Evolutionary conservation across 306 rosid species (phyloP).

Genomic region (Pyrus bretschneideri): DNA sequence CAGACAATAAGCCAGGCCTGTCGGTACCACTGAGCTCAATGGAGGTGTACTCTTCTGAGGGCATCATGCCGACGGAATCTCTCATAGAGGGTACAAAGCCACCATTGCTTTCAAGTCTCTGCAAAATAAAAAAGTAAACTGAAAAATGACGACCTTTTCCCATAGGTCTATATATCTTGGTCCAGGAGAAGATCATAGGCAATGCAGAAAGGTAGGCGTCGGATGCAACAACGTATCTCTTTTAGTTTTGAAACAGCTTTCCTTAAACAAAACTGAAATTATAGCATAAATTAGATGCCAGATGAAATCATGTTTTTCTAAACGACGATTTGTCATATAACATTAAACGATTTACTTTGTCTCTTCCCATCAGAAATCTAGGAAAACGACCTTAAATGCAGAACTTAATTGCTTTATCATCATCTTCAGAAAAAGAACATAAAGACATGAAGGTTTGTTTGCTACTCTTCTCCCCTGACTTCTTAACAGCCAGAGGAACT

Average conservation of each 20-base stretch:
- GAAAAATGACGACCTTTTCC: conserved; percentile 7
- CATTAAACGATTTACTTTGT: not conserved
- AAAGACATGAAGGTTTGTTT: not conserved
- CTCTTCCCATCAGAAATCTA: not conserved
- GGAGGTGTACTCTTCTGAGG: conserved; percentile 83
- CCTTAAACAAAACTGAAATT: not conserved
- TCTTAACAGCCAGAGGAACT: not conserved
- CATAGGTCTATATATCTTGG: not conserved
- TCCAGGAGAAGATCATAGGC: not conserved
- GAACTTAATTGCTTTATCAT: not conserved
- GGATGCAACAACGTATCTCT: not conserved
- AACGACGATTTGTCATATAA: not conserved
- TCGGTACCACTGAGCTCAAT: conserved; percentile 90
- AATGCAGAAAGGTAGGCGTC: not conserved
- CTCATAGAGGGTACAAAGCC: conserved; percentile 61
- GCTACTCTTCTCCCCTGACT: not conserved
- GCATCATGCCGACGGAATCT: conserved; percentile 81
- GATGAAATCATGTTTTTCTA: not conserved
- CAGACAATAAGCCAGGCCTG: conserved; percentile 92
- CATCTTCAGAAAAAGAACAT: conserved; percentile 3
- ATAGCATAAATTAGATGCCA: not conserved
- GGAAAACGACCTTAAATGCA: not conserved
- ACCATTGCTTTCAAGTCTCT: conserved; percentile 85
- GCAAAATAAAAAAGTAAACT: conserved; percentile 18
- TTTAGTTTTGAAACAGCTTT: not conserved